Evolutionary conservation across 768 basidiomycete species (phyloP), one percentile per base, ranked within the genome.

Genomic region (Galerina sulciceps): DNA sequence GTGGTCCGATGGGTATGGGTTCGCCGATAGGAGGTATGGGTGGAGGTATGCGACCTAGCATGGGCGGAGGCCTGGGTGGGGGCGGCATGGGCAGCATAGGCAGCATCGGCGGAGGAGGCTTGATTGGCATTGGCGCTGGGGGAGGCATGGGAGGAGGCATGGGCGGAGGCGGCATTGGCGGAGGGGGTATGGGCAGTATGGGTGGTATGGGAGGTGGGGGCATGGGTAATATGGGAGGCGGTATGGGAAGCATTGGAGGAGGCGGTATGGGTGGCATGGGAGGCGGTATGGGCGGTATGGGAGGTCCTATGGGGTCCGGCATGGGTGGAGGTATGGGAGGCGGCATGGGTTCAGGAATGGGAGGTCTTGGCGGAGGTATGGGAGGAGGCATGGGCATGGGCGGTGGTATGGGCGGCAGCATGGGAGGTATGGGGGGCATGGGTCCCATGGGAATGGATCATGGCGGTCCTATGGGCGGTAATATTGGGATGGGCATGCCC

Each of bases 1-100:
- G 73, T 17, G 61, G 61, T 34, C 58, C 58, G 41, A 65, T 61
- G 36, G 65, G 66, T 10, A 63, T 65, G 61, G 55, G 57, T n/a
- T 56, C 51, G 18, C 64, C 65, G 63, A 63, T 66, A 50, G 63
- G 63, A 20, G 58, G 46, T 38, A 61, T 63, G 57, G 58, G 58
- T 36, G 60, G 60, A 15, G 62, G 62, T 20, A 64, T 67, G 58
- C 63, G 63, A 35, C 31, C 42, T 48, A 52, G 55, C 43, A 62
- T 64, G 58, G 61, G 60, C 13, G 54, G 51, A 15, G 56, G 53
- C 15, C 64, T 66, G 58, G 58, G 62, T 5, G 55, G 53, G 10
- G 60, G 60, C 42, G 59, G 26, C 4, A 31, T 65, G 58, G 59
- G 54, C 22, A 63, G 62, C 17, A 64, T 64, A 46, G 56, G 61